phyloP scores from a whole-genome alignment of 148 eudicot species.

The Tetragonia tetragonoides region DNA sequence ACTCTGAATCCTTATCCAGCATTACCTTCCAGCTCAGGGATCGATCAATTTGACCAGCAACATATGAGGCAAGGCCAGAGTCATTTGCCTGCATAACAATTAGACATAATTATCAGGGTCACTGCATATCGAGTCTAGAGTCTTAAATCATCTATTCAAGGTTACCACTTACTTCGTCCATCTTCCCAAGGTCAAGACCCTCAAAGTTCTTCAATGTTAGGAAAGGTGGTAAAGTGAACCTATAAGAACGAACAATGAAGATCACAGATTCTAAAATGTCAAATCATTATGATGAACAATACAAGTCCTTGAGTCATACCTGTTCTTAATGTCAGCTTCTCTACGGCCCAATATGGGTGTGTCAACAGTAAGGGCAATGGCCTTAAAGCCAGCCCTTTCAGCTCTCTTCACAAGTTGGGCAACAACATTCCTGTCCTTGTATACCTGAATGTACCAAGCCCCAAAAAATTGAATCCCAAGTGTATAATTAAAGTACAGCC shows the following conservation, averaged over 20 bases:
- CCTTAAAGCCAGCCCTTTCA: constrained; percentile 96
- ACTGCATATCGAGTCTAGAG: background rate
- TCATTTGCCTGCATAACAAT: constrained; percentile 55
- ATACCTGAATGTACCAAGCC: constrained; percentile 54
- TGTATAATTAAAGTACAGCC: background rate
- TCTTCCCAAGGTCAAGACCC: constrained; percentile 94
- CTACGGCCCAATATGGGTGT: constrained; percentile 95
- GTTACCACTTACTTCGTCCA: constrained; percentile 68
- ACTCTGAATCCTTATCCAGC: constrained; percentile 10
- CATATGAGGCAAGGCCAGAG: constrained; percentile 94
- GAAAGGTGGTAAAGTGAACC: constrained; percentile 79
- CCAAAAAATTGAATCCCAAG: background rate
- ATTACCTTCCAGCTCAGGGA: constrained; percentile 93
- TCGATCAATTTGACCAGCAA: constrained; percentile 93
- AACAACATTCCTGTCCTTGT: constrained; percentile 93
- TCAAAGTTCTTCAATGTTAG: constrained; percentile 95
- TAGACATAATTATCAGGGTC: background rate
- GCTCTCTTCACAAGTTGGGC: constrained; percentile 98
- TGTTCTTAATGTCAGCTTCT: constrained; percentile 96
- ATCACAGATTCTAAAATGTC: background rate
- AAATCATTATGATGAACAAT: background rate
- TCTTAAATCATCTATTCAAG: background rate
- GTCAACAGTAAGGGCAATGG: constrained; percentile 97
- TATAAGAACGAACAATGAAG: constrained; percentile 22
- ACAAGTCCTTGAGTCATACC: constrained; percentile 32